Evolutionary conservation across 495 filamentous ascomycete species (phyloP), one percentile per base, ranked within the genome.

Genomic region (Annulohypoxylon moriforme): DNA sequence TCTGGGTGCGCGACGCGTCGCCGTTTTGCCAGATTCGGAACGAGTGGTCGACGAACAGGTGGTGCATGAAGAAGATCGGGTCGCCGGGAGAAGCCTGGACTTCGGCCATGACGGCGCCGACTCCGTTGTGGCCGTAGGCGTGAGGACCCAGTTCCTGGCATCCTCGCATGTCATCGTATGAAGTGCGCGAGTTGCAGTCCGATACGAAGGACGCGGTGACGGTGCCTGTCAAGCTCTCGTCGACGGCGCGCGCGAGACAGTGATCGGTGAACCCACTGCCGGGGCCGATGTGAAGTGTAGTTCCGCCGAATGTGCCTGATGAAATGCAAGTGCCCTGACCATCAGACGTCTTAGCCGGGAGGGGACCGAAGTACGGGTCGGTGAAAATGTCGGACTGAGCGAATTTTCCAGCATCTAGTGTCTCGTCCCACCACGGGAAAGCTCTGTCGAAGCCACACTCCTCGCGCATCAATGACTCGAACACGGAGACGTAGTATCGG

Each of bases 381-480:
- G 63, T 72, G 63, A 83, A 83, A 0, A 83, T 40, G 16, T 76
- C 76, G 0, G 81, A 81, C 11, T 70, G 34, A 7, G 73, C 72
- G 34, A 75, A 80, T 36, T 71, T 73, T 52, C 77, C 79, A 9
- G 78, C 67, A 67, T 83, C 76, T 2, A 78, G 71, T 25, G 79
- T 80, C 81, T 80, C 80, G 61, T 80, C 81, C 80, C 80, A 83
- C 76, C 80, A 83, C 3, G 81, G 79, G 67, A 82, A 75, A 3
- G 81, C 75, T 24, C 76, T 71, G 20, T 67, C 59, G 64, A 81
- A 81, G 20, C 69, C 73, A 56, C 81, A 83, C 70, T 83, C 81
- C 40, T 77, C 55, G 27, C 81, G 78, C 66, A 83, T 76, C 61
- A 81, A 34, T 59, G 69, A 67, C 64, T 83, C 81, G 62, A 80